Evolutionary conservation across 78 protist species (phyloP), one percentile per base, ranked within the genome.

Genomic region (Reticulomyxa filosa): DNA sequence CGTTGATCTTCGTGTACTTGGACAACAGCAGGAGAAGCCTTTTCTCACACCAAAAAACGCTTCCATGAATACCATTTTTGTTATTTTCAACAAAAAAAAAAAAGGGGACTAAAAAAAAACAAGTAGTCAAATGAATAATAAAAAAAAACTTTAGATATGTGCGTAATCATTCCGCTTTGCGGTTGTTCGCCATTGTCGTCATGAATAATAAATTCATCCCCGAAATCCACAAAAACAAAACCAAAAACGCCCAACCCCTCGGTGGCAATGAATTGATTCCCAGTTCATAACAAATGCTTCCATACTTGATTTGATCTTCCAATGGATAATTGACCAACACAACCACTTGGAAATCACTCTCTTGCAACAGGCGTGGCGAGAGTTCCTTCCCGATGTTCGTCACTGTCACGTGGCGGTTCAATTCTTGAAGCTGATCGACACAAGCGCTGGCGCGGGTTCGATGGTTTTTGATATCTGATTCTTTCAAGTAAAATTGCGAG

Each of bases 151-250:
- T n/a, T n/a, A n/a, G n/a, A n/a, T n/a, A 90, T 32, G 63, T 63
- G 7, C 11, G 79, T 46, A 36, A 85, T 51, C 78, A 83, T 70
- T 36, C 22, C 25, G 8, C 55, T 27, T 7, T 30, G 6, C 39
- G 87, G 84, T 46, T 57, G 68, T 39, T 91, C 91, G 50, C 97
- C 97, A 22, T 75, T 73, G 62, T 70, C 38, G 64, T 89, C 96
- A 7, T 35, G 8, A 2, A 90, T 77, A 0, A 22, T 68, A 46
- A 88, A 88, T 0, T 2, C 39, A 22, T 55, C 57, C 30, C 97
- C 97, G 53, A 83, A 85, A 73, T 87, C 97, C 51, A 36, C 67
- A 51, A 90, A 90, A 23, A 78, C 11, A 27, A 29, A 36, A 42
- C 76, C 86, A 35, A 87, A 84, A 5, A 85, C 56, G 29, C 94